phyloP scores from a whole-genome alignment of 257 asterid species.

The Solanum rostratum region DNA sequence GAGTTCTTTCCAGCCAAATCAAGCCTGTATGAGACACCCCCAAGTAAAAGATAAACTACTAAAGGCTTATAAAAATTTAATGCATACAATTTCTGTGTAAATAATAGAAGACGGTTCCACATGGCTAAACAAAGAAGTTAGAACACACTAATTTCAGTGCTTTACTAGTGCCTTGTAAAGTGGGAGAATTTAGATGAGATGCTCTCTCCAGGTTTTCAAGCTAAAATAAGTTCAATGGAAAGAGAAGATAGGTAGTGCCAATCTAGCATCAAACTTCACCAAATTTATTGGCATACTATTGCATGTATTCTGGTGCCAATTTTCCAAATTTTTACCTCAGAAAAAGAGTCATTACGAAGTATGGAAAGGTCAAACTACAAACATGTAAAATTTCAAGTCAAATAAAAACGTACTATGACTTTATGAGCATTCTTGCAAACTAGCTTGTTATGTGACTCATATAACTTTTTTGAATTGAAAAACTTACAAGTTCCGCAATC shows the following conservation, averaged over 20 bases:
- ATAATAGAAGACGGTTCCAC: not conserved
- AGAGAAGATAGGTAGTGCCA: not conserved
- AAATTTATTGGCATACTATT: not conserved
- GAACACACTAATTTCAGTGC: not conserved
- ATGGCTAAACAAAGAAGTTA: not conserved
- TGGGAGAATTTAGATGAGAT: not conserved
- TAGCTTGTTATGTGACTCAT: not conserved
- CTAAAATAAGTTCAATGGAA: not conserved
- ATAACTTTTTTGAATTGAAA: not conserved
- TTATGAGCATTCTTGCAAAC: not conserved
- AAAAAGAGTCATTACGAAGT: not conserved
- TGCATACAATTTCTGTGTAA: not conserved
- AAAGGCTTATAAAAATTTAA: not conserved
- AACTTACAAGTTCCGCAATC: not conserved
- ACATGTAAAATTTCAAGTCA: not conserved
- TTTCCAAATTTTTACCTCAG: not conserved
- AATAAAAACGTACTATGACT: not conserved
- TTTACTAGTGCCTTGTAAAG: not conserved
- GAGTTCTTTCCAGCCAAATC: slow-evolving; percentile 40
- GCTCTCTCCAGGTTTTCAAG: not conserved
- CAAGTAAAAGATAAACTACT: not conserved
- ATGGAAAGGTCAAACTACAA: not conserved
- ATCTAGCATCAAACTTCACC: not conserved
- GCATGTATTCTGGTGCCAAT: not conserved
- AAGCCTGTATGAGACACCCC: slow-evolving; percentile 32